These are phyloP conservation scores for Biancaea sappan DNA, from an alignment of 306 rosid genomes.

Conservation along the genomic window DNA sequence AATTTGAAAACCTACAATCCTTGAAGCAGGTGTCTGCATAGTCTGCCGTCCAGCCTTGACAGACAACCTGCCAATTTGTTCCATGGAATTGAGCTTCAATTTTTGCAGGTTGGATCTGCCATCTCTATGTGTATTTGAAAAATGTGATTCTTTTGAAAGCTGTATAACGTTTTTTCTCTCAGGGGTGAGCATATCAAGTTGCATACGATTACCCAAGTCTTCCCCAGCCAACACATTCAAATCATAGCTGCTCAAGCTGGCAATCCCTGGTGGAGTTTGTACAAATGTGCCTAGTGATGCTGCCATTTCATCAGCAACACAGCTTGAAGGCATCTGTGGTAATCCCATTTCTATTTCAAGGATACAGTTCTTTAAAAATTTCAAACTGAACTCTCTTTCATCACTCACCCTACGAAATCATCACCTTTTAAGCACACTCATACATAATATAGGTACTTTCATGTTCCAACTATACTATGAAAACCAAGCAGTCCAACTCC, in stretches of 20 bases:
- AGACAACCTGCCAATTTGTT: conserved; percentile 44
- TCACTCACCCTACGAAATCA: not conserved
- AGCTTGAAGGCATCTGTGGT: conserved; percentile 60
- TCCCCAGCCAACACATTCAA: conserved; percentile 55
- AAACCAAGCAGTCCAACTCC: conserved; percentile 26
- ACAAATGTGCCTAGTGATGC: conserved; percentile 55
- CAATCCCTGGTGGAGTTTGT: conserved; percentile 49
- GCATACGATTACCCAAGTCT: conserved; percentile 40
- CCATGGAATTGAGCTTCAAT: conserved; percentile 47
- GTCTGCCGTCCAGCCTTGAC: conserved; percentile 43
- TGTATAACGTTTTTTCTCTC: conserved; percentile 44
- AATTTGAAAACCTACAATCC: conserved; percentile 67
- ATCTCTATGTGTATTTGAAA: conserved; percentile 37
- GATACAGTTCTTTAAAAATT: conserved; percentile 29
- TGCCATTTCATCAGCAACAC: conserved; percentile 64
- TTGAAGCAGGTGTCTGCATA: conserved; percentile 50
- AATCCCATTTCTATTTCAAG: conserved; percentile 57
- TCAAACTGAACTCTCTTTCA: conserved; percentile 18
- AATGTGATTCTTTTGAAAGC: conserved; percentile 48
- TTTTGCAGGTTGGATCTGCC: conserved; percentile 42
- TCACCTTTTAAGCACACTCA: conserved; percentile 19
- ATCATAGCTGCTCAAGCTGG: conserved; percentile 53
- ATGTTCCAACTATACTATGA: conserved; percentile 21
- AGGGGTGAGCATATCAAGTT: conserved; percentile 43
- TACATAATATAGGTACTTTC: conserved; percentile 26